Evolutionary conservation across 371 early-diverging fungal species (phyloP).

Genomic region (Mucor velutinosus): DNA sequence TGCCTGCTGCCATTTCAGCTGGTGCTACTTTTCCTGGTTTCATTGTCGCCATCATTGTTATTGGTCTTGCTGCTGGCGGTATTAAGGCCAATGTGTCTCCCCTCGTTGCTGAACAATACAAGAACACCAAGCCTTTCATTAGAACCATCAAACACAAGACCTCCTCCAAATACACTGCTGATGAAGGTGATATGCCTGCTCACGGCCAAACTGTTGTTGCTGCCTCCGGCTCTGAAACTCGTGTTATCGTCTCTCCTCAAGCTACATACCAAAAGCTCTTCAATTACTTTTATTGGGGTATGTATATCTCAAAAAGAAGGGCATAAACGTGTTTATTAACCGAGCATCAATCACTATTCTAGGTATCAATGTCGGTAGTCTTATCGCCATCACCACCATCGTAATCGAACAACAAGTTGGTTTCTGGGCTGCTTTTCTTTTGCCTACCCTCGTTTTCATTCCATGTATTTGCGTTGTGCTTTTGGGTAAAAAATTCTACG

Average conservation of each 20-base stretch:
- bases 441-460: constrained; percentile 72
- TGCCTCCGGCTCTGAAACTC: constrained; percentile 17
- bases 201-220: constrained; percentile 1
- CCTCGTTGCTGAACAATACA: constrained; percentile 50
- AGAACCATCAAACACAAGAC: constrained; percentile 39
- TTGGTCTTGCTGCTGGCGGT: constrained; percentile 66
- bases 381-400: constrained; percentile 65
- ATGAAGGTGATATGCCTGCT: constrained; percentile 29
- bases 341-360: constrained; percentile 50
- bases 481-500: constrained; percentile 61
- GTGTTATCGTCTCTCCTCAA: constrained; percentile 55
- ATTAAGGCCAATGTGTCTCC: constrained; percentile 54
- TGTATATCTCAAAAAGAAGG: background rate
- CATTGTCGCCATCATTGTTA: constrained; percentile 66
- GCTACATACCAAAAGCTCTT: constrained; percentile 54
- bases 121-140: constrained; percentile 33
- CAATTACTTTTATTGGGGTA: constrained; percentile 78
- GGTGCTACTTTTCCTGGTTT: constrained; percentile 67
- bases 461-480: constrained; percentile 63
- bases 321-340: background rate
- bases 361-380: constrained; percentile 72
- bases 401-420: constrained; percentile 55
- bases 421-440: constrained; percentile 71
- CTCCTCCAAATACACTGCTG: constrained; percentile 46
- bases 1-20: constrained; percentile 55